Evolutionary conservation across 148 eudicot species (phyloP).

Genomic region (Heliosperma pusillum): DNA sequence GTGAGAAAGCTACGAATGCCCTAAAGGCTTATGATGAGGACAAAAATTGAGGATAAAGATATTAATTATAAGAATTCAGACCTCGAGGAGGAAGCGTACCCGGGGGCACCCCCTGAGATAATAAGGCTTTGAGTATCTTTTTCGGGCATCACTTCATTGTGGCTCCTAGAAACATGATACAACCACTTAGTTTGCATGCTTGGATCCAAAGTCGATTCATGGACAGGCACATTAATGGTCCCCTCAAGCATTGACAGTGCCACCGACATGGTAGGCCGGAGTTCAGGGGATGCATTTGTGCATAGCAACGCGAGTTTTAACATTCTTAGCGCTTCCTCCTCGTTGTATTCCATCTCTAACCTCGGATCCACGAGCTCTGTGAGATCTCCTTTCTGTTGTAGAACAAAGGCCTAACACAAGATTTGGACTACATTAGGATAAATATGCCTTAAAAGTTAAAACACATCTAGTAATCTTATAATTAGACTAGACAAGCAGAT

Average conservation of each 20-base stretch:
- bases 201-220: constrained; percentile 10
- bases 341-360: constrained; percentile 10
- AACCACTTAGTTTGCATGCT: constrained; percentile 3
- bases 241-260: constrained; percentile 40
- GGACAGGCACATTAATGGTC: neutral
- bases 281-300: constrained; percentile 37
- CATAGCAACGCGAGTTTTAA: constrained; percentile 35
- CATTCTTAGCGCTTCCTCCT: constrained; percentile 27
- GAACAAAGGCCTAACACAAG: constrained; percentile 19
- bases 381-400: constrained; percentile 25
- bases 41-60: constrained; percentile 7
- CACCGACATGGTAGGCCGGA: constrained; percentile 42
- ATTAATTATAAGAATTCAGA: neutral
- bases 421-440: too few species aligned
- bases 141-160: neutral
- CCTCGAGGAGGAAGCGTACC: neutral
- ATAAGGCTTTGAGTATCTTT: constrained; percentile 16
- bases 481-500: too few species aligned
- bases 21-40: neutral
- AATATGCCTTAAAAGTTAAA: too few species aligned
- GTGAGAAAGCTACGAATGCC: neutral
- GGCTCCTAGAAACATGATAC: neutral
- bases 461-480: too few species aligned
- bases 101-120: neutral
- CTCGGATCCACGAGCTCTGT: constrained; percentile 26